Evolutionary conservation across 129 eudicot species (phyloP), one percentile per base, ranked within the genome.

Genomic region (Lactuca saligna): DNA sequence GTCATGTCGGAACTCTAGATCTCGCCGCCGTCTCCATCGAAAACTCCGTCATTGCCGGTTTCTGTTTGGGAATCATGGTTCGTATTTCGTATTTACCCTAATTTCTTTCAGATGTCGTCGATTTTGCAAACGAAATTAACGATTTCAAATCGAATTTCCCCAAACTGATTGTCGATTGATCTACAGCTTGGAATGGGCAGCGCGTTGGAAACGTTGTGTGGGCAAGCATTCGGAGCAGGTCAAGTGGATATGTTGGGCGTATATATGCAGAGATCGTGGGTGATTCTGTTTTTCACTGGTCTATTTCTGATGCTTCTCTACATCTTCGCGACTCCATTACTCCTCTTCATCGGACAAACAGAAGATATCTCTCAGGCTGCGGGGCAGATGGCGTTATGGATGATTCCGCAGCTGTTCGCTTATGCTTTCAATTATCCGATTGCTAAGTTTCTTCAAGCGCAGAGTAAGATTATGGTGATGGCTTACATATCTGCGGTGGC

Each of bases 211-310:
- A 75, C 79, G 3, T 44, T 75, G 25, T 75, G 79, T 57, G 79
- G 79, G 46, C 79, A 75, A 75, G 79, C 79, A 66, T 75, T 6
- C 54, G 79, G 79, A 14, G 79, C 79, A 11, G 73, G 73, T n/a
- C 73, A 75, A 20, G 12, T 39, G 2, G 73, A 75, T 10, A 66
- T 75, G 79, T 46, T 75, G 16, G 79, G 79, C 33, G 34, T 66
- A 20, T 75, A 75, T 44, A 66, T 75, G 68, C 79, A 75, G 13
- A 66, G 79, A 66, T 75, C 80, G 16, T 75, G 80, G 80, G 56
- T 75, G 2, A 75, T 75, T 8, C 68, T 66, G 3, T 11, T 66
- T 7, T 37, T 55, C 3, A 75, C 74, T 3, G 74, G 55, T 17
- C 41, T 75, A n/a, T 11, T 58, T 13, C 37, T 75, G 60, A 49